A percentile compares a stretch with the other conserved stretches of the same genome.
Evolutionary conservation across 1,284 basidiomycete genomes (phyloP).

Genomic region (Ganoderma meredithae): DNA sequence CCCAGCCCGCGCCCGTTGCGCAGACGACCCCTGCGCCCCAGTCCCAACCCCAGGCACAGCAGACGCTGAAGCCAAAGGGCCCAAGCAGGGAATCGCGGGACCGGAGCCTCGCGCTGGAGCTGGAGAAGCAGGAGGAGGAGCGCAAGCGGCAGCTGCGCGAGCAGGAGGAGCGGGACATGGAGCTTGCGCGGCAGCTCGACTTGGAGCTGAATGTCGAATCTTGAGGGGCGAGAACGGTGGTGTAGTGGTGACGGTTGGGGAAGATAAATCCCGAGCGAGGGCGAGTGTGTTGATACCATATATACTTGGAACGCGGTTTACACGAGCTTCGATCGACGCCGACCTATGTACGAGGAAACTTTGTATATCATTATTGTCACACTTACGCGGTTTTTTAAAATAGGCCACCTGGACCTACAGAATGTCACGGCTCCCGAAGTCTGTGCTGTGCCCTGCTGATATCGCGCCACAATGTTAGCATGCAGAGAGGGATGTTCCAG

Average conservation of each 20-base stretch:
- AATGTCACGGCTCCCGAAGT: neutral
- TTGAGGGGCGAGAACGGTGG: constrained; percentile 26
- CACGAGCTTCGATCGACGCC: neutral
- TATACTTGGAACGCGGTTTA: neutral
- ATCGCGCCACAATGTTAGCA: too few species aligned
- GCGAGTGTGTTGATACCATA: neutral
- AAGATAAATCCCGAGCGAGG: neutral
- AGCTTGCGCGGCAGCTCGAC: constrained; percentile 45
- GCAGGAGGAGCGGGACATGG: constrained; percentile 44
- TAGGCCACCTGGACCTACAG: constrained; percentile 2
- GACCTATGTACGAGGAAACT: neutral
- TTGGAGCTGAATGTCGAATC: constrained; percentile 41
- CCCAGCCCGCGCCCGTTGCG: neutral
- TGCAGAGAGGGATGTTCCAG: neutral
- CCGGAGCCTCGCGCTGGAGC: constrained; percentile 34
- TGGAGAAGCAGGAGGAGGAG: constrained; percentile 49
- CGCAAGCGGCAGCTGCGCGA: constrained; percentile 41
- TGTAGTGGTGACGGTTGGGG: neutral
- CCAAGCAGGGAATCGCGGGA: constrained; percentile 36
- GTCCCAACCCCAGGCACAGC: constrained; percentile 4
- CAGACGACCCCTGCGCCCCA: neutral
- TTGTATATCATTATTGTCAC: constrained; percentile 23
- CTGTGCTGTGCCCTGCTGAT: neutral
- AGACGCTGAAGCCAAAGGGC: constrained; percentile 12
- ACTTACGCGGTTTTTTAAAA: too few species aligned